Percentiles rank a stretch among this genome's conserved stretches.
Evolutionary conservation across 441 rosid species (phyloP).

Genomic region (Dalechampia spathulata): DNA sequence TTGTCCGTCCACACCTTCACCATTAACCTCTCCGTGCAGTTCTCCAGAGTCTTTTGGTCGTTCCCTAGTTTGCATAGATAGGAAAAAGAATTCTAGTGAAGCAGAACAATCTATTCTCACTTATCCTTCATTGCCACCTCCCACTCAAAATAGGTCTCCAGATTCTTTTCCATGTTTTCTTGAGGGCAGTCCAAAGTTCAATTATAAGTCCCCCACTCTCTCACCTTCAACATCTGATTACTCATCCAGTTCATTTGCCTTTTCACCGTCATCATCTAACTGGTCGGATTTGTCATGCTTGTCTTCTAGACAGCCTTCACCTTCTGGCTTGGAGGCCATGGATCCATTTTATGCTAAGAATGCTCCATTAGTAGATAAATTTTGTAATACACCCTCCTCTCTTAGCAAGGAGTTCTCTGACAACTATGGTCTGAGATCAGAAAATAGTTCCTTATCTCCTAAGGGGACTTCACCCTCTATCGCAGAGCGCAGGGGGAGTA

Average conservation of each 20-base stretch:
- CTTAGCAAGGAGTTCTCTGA: conserved; percentile 18
- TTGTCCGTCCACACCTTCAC: conserved; percentile 25
- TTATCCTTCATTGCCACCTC: conserved; percentile 22
- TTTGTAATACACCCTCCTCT: conserved; percentile 21
- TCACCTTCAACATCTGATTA: conserved; percentile 69
- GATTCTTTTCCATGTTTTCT: conserved; percentile 37
- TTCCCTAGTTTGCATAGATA: conserved; percentile 21
- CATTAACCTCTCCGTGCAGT: conserved; percentile 31
- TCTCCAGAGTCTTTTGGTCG: conserved; percentile 38
- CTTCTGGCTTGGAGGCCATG: conserved; percentile 38
- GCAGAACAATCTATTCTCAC: conserved; percentile 16
- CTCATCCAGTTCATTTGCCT: conserved; percentile 54
- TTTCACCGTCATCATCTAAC: conserved; percentile 67
- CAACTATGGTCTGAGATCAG: conserved; percentile 18
- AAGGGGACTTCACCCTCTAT: conserved; percentile 35
- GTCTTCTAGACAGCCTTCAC: conserved; percentile 66
- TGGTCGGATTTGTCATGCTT: conserved; percentile 61
- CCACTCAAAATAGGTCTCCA: conserved; percentile 30
- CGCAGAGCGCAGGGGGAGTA: conserved; percentile 68
- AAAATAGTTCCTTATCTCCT: conserved; percentile 19
- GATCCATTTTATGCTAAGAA: conserved; percentile 26
- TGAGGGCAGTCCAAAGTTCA: conserved; percentile 32
- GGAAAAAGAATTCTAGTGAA: conserved; percentile 23
- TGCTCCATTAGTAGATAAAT: conserved; percentile 20
- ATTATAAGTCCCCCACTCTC: conserved; percentile 52